phyloP scores from a whole-genome alignment of 805 yeast genomes.

The Kazachstania psychrophila region DNA sequence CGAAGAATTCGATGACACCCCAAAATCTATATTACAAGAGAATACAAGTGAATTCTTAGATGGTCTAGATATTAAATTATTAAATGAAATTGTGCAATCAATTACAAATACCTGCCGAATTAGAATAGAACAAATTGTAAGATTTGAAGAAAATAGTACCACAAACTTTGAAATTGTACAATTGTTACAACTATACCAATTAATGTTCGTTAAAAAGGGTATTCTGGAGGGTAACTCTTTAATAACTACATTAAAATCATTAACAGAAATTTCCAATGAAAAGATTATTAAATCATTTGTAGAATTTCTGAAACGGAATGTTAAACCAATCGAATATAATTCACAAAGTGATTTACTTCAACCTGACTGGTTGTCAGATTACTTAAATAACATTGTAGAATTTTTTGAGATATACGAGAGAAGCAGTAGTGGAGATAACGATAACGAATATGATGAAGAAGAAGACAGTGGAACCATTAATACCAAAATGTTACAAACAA shows the following conservation, averaged over 20 bases:
- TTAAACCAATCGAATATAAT: conserved; percentile 11
- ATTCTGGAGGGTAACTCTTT: conserved; percentile 17
- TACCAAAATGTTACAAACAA: conserved; percentile 31
- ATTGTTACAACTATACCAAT: conserved; percentile 54
- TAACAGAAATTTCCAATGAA: conserved; percentile 15
- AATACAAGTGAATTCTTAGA: conserved; percentile 18
- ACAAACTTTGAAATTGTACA: conserved; percentile 50
- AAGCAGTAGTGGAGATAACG: conserved; percentile 20
- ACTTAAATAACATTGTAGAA: conserved; percentile 39
- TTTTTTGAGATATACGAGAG: conserved; percentile 48
- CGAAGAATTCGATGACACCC: conserved; percentile 7
- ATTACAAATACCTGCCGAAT: conserved; percentile 46
- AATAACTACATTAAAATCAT: conserved; percentile 12
- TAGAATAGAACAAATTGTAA: conserved; percentile 57
- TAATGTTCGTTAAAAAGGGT: conserved; percentile 50
- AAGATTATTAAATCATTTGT: conserved; percentile 16
- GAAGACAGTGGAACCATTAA: conserved; percentile 24
- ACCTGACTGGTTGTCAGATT: conserved; percentile 76
- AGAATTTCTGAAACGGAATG: conserved; percentile 19
- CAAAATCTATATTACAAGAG: conserved; percentile 15
- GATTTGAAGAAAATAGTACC: conserved; percentile 52
- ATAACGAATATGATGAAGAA: conserved; percentile 24
- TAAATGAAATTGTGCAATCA: conserved; percentile 27
- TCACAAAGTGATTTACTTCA: conserved; percentile 46
- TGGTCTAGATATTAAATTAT: conserved; percentile 22